These are phyloP conservation scores for Besnoitia besnoiti DNA, from an alignment of 169 alveolate species.

Conservation along the genomic window DNA sequence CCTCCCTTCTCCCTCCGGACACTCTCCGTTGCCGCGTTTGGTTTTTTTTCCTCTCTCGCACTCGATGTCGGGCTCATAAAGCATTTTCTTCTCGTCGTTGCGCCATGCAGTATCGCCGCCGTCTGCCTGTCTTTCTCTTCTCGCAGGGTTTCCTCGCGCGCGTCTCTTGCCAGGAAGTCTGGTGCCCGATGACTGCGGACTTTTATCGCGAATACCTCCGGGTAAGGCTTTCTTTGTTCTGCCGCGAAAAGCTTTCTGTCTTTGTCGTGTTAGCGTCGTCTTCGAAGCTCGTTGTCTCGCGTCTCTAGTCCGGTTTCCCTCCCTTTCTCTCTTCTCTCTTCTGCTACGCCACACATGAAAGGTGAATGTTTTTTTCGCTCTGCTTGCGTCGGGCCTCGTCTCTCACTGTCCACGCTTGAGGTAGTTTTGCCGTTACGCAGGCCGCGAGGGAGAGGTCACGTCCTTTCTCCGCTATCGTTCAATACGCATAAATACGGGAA, in stretches of 20 bases:
- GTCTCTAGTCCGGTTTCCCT: background rate
- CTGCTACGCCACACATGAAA: background rate
- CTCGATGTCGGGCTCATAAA: too few species aligned
- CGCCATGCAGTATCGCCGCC: too few species aligned
- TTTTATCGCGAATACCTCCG: constrained; percentile 93
- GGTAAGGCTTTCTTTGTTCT: background rate
- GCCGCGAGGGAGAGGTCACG: too few species aligned
- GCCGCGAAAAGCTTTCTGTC: background rate
- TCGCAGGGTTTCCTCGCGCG: constrained; percentile 95
- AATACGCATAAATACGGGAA: too few species aligned
- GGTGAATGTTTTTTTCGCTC: background rate
- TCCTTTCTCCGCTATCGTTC: too few species aligned
- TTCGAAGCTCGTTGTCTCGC: too few species aligned
- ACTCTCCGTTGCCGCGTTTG: background rate
- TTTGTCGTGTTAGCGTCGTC: background rate
- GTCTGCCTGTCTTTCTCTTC: background rate
- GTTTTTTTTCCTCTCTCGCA: background rate
- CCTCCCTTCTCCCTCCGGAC: background rate
- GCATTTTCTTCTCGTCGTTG: background rate
- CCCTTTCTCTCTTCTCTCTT: background rate
- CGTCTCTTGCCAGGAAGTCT: constrained; percentile 96
- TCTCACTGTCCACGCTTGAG: background rate
- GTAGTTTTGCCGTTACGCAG: too few species aligned
- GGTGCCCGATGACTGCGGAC: constrained; percentile 99
- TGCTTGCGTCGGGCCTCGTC: background rate